phyloP scores from a whole-genome alignment of 495 filamentous ascomycete species.

The Aspergillus heteromorphus region DNA sequence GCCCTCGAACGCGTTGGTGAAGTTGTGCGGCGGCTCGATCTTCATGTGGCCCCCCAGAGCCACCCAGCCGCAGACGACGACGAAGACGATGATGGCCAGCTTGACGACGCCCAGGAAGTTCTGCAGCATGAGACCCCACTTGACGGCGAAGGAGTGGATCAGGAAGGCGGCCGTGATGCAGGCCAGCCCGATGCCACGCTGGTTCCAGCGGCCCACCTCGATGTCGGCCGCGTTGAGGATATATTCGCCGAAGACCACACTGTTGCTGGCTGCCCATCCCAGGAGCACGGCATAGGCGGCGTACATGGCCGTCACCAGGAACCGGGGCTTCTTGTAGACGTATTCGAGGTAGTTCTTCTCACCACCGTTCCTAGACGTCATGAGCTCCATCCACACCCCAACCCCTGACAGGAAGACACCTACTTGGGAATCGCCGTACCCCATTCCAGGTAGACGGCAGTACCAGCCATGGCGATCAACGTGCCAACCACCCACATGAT shows the following conservation, averaged over 20 bases:
- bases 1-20: conserved; percentile 58
- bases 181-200: conserved; percentile 60
- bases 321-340: conserved; percentile 58
- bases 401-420: not conserved
- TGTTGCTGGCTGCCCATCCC: conserved; percentile 56
- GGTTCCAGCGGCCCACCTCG: conserved; percentile 59
- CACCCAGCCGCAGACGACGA: conserved; percentile 60
- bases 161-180: conserved; percentile 60
- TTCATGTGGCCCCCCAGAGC: conserved; percentile 48
- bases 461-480: conserved; percentile 43
- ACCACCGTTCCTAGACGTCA: conserved; percentile 52
- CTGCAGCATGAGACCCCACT: conserved; percentile 63
- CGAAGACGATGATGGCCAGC: conserved; percentile 59
- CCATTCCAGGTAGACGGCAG: conserved; percentile 51
- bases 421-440: conserved; percentile 49
- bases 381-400: not conserved
- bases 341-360: conserved; percentile 69
- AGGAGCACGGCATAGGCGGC: conserved; percentile 53
- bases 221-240: conserved; percentile 58
- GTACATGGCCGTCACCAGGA: conserved; percentile 59
- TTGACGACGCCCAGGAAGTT: conserved; percentile 66
- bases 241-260: conserved; percentile 65
- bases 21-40: conserved; percentile 53
- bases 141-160: conserved; percentile 55
- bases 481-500: conserved; percentile 51